Conservation (phyloP, 768 basidiomycete species). For the Auricularia sp. region DNA sequence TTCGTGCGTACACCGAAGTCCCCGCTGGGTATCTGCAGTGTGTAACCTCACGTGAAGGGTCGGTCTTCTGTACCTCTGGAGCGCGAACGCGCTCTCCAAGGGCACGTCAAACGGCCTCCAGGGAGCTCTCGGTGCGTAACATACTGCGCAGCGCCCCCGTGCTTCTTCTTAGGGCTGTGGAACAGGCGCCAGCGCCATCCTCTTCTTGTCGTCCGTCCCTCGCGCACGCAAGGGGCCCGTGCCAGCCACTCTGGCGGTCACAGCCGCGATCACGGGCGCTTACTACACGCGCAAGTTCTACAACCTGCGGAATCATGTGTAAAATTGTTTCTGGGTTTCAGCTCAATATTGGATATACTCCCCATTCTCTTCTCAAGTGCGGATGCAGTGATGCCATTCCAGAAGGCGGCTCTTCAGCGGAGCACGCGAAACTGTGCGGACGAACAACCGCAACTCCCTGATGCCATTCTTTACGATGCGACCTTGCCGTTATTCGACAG, state of each 20-base stretch:
- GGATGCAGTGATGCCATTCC: no score
- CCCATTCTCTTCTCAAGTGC: no score
- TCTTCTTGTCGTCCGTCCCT: slow-evolving; percentile 65
- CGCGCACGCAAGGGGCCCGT: slow-evolving; percentile 66
- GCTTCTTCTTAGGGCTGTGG: slow-evolving; percentile 1
- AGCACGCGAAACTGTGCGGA: no score
- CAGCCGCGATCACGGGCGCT: slow-evolving; percentile 46
- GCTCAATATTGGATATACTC: no score
- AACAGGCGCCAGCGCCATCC: slow-evolving; percentile 63
- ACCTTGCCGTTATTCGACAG: no score
- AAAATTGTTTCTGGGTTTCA: background rate
- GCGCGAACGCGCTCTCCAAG: slow-evolving; percentile 64
- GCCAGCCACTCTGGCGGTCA: slow-evolving; percentile 49
- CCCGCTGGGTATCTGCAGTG: background rate
- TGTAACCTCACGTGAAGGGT: slow-evolving; percentile 36
- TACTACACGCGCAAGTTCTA: slow-evolving; percentile 39
- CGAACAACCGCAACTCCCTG: no score
- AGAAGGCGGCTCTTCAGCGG: no score
- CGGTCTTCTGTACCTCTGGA: slow-evolving; percentile 69
- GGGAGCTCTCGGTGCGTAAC: slow-evolving; percentile 51
- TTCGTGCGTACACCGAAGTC: slow-evolving; percentile 35
- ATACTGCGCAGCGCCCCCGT: background rate
- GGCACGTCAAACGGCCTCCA: slow-evolving; percentile 68
- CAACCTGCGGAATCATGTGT: slow-evolving; percentile 5
- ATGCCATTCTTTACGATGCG: no score